Base-by-base conservation (phyloP, 2,329 filamentous ascomycete genomes). In the Colletotrichum sp. region DNA sequence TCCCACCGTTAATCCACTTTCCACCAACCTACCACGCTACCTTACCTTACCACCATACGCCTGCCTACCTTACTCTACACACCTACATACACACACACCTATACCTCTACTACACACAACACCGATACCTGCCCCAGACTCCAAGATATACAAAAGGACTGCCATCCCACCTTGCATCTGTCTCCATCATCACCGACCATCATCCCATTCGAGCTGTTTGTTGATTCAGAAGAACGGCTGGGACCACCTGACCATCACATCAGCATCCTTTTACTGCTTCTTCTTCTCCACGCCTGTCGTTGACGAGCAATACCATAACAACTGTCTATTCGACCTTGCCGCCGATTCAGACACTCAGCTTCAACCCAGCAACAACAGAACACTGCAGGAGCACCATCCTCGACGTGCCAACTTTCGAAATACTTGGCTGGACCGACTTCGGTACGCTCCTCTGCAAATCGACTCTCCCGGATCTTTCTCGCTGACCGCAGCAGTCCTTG, bases 1-100 rank as follows among this genome's bases (percentile, higher is more conserved):
- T 62, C 75, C 80, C 78, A 78, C 75, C 78, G 79, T 82, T 79
- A 75, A 78, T 78, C 77, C 75, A 61, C 69, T 67, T 71, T 55
- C 72, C 66, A 69, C 57, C 51, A 31, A 65, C 36, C 38, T 70
- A 34, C 57, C 67, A 69, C 69, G 58, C 57, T 63, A 55, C 43
- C 57, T 21, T 61, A 66, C 68, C 43, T 51, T 51, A 51, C 43
- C n/a, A 71, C 66, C 58, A 73, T 69, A 65, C 63, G 66, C 73
- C 69, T 73, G 63, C 38, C 38, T 47, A n/a, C 43, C 43, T 51
- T 51, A 13, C n/a, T 51, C 43, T 51, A 51, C 43, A 51, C 43
- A 51, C 43, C 43, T 51, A 51, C 43, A 51, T 51, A 21, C 43
- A 51, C 4, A 51, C 43, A 51, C 43, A 69, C 73, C 69, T 72